Evolutionary conservation across 2,329 filamentous ascomycete species (phyloP).

Genomic region (Xylariaceae sp.): DNA sequence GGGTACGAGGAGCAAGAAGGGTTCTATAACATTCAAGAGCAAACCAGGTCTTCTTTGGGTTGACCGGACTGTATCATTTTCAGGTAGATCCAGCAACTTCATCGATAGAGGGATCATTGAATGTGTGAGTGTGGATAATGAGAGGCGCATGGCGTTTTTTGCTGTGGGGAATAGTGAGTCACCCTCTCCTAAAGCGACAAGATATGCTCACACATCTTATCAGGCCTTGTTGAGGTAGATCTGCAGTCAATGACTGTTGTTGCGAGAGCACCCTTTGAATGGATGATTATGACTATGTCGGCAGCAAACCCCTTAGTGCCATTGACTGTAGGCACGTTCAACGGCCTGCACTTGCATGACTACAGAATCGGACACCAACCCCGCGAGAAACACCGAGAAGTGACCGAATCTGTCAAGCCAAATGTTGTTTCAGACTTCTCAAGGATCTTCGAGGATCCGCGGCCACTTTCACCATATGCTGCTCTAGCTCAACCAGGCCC

Average conservation of each 20-base stretch:
- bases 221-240: conserved; percentile 80
- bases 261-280: conserved; percentile 75
- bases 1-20: conserved; percentile 58
- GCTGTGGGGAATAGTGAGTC: conserved; percentile 73
- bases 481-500: conserved; percentile 81
- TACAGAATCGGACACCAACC: conserved; percentile 56
- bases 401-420: conserved; percentile 44
- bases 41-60: conserved; percentile 67
- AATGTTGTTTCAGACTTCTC: conserved; percentile 40
- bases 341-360: conserved; percentile 84
- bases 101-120: conserved; percentile 69
- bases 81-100: conserved; percentile 52
- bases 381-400: conserved; percentile 44
- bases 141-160: conserved; percentile 73
- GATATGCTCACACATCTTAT: conserved; percentile 21
- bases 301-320: conserved; percentile 69
- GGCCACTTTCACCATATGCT: conserved; percentile 65
- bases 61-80: conserved; percentile 20
- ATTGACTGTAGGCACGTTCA: conserved; percentile 82
- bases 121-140: conserved; percentile 79
- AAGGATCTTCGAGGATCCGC: conserved; percentile 55
- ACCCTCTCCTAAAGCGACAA: neutral
- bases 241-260: conserved; percentile 73
- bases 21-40: conserved; percentile 70
- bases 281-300: conserved; percentile 83